Evolutionary conservation across 2,329 filamentous ascomycete genomes (phyloP).

Genomic region (Nemania serpens): DNA sequence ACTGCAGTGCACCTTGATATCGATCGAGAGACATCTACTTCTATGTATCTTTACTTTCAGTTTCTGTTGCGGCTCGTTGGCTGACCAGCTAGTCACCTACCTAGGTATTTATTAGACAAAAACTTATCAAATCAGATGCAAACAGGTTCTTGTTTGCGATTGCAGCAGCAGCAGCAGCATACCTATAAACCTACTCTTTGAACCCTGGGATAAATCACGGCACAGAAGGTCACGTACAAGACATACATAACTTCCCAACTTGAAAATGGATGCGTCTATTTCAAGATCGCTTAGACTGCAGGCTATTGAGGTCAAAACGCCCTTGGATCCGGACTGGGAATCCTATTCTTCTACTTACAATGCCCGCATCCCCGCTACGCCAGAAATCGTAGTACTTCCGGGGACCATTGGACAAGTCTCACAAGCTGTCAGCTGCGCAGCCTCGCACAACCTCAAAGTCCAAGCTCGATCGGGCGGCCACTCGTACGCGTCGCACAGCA

Average conservation of each 20-base stretch:
- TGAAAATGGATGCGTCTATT: slow-evolving; percentile 9
- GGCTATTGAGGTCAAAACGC: slow-evolving; percentile 18
- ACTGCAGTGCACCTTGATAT: no score
- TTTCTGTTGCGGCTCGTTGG: no score
- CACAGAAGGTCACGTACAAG: background rate
- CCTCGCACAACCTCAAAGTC: slow-evolving; percentile 46
- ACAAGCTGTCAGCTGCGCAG: slow-evolving; percentile 48
- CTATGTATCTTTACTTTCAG: no score
- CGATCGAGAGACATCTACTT: no score
- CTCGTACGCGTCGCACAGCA: slow-evolving; percentile 54
- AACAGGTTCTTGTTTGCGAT: no score
- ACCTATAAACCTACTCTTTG: no score
- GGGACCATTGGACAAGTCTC: slow-evolving; percentile 42
- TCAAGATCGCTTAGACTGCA: background rate
- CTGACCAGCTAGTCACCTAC: no score
- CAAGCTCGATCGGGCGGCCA: slow-evolving; percentile 56
- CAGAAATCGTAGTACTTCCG: slow-evolving; percentile 34
- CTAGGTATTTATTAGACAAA: no score
- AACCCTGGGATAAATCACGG: background rate
- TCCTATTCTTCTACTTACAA: slow-evolving; percentile 34
- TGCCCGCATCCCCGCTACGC: slow-evolving; percentile 29
- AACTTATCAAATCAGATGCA: no score
- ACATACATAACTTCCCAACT: background rate
- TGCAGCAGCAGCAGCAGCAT: no score
- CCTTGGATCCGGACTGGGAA: slow-evolving; percentile 29